phyloP scores from a whole-genome alignment of 1,284 basidiomycete species.

The Coniferiporia weirii region DNA sequence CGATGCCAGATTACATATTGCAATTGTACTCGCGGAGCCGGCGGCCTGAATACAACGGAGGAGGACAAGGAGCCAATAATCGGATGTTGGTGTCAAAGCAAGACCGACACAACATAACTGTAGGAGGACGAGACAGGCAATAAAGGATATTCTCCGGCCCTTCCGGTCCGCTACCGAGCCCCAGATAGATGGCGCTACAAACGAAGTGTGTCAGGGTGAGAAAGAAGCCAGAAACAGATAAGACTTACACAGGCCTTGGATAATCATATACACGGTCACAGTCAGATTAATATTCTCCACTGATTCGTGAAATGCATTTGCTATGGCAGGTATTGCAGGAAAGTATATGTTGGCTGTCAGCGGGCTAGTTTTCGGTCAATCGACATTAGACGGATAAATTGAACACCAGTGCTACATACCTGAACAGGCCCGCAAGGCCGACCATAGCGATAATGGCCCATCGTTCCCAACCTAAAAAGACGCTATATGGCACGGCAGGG shows the following conservation, averaged over 20 bases:
- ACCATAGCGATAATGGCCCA: constrained; percentile 60
- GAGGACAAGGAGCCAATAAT: constrained; percentile 44
- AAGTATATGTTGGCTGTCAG: constrained; percentile 74
- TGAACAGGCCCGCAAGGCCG: constrained; percentile 56
- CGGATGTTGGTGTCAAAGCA: constrained; percentile 39
- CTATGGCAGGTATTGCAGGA: constrained; percentile 67
- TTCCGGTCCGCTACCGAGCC: constrained; percentile 43
- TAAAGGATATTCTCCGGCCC: constrained; percentile 42
- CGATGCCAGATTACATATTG: constrained; percentile 29
- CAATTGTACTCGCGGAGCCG: constrained; percentile 41
- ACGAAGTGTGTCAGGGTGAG: background rate
- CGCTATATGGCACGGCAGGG: constrained; percentile 37
- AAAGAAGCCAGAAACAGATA: background rate
- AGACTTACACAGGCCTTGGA: constrained; percentile 65
- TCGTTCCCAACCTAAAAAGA: constrained; percentile 55
- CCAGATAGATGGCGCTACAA: constrained; percentile 56
- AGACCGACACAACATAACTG: constrained; percentile 40
- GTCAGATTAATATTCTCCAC: constrained; percentile 70
- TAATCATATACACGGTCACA: constrained; percentile 73
- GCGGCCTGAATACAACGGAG: constrained; percentile 43
- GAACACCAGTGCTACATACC: constrained; percentile 32
- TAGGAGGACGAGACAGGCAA: constrained; percentile 38
- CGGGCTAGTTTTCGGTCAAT: constrained; percentile 39
- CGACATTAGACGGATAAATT: background rate
- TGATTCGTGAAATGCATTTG: constrained; percentile 55